Percentiles rank a stretch among this genome's conserved stretches.
These are phyloP conservation scores for Dionaea muscipula DNA, from an alignment of 179 eudicot species.

Conservation along the genomic window DNA sequence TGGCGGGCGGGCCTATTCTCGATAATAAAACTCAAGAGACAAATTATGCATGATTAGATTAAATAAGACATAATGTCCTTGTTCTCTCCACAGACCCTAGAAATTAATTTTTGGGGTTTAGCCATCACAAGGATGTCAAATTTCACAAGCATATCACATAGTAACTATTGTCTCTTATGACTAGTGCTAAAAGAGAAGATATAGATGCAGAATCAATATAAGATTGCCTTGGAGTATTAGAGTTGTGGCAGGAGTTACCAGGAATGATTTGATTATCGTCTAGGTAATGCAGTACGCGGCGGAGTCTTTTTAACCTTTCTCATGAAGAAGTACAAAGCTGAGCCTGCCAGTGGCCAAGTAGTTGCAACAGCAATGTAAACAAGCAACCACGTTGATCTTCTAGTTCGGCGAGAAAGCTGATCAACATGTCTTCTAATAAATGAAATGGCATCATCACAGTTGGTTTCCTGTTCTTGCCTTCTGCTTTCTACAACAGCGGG, in stretches of 20 bases:
- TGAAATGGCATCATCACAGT: slow-evolving; percentile 11
- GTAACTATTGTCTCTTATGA: no score
- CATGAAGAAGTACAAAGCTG: slow-evolving; percentile 38
- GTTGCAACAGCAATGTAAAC: slow-evolving; percentile 56
- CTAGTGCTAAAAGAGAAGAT: no score
- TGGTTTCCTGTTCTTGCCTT: slow-evolving; percentile 16
- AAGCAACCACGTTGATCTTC: slow-evolving; percentile 63
- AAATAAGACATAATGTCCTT: no score
- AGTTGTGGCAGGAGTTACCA: slow-evolving; percentile 11
- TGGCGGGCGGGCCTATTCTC: no score
- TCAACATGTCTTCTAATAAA: slow-evolving; percentile 35
- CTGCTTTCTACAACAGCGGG: slow-evolving; percentile 8
- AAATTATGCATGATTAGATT: no score
- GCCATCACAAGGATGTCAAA: no score
- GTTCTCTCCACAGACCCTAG: no score
- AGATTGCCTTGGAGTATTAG: neutral
- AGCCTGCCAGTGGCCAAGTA: slow-evolving; percentile 66
- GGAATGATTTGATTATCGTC: slow-evolving; percentile 17
- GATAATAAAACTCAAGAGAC: no score
- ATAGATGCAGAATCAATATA: no score
- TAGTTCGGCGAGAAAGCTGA: slow-evolving; percentile 54
- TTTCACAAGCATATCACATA: no score
- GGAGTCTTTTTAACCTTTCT: slow-evolving; percentile 26
- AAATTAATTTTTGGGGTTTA: no score
- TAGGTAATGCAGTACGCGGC: slow-evolving; percentile 19